Base-by-base conservation (phyloP, 768 basidiomycete species). In the Naganishia kalamii region DNA sequence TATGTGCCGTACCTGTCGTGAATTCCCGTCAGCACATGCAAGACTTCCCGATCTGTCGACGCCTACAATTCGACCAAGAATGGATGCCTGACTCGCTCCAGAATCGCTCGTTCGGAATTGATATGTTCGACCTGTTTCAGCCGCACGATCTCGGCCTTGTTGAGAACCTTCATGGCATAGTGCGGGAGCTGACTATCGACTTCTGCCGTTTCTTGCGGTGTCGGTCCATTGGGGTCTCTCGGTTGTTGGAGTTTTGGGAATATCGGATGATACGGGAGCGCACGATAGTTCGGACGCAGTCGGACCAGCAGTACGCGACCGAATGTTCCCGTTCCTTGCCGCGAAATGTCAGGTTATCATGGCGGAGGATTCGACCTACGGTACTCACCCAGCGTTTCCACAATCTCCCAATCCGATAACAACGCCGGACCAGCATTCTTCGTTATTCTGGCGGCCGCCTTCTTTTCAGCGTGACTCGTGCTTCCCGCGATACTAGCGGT, bases 91-190 rank as follows among this genome's bases (percentile, higher is more conserved):
- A 96, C 87, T 35, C 88, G 85, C 21, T 90, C 90, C 37, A 99
- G 85, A 70, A 98, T 98, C 72, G 87, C 87, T 23, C 93, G 86
- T 76, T 99, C 96, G 10, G 90, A 91, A 73, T 94, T 97, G 72
- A 98, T 93, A 77, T 99, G 96, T 75, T 97, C 92, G 60, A 98
- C 89, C 76, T 99, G 96, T 48, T 93, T 89, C 52, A 98, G 84
- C 51, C 80, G 69, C 60, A 81, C 80, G 65, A 81, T 80, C 52
- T 80, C 77, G 0, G 72, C 72, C 69, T 79, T 79, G 10, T 69
- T 69, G n/a, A 79, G 65, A 5, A 79, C 75, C 67, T 79, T 79
- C 74, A 79, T 74, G 10, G 78, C 78, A 64, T 77, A 79, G 62
- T 79, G 78, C 0, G 78, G 78, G 62, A 77, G 57, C 62, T 75